These are phyloP conservation scores for Fistulinella prunicolor DNA, from an alignment of 768 basidiomycete species.

Conservation along the genomic window DNA sequence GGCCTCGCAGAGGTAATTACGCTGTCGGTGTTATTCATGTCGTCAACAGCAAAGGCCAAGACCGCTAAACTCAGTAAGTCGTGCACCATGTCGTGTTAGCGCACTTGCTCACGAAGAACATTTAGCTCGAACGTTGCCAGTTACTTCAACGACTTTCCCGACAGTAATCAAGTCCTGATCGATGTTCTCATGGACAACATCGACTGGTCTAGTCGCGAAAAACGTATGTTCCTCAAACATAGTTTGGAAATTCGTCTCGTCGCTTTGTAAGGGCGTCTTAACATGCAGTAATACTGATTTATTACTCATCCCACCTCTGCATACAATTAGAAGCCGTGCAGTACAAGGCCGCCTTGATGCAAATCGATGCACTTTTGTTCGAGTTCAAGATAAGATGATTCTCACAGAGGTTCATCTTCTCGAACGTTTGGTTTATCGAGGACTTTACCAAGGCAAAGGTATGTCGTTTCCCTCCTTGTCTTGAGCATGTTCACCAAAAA, in stretches of 20 bases:
- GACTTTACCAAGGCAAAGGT: slow-evolving; percentile 91
- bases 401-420: slow-evolving; percentile 95
- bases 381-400: slow-evolving; percentile 97
- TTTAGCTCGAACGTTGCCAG: slow-evolving; percentile 87
- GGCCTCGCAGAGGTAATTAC: slow-evolving; percentile 86
- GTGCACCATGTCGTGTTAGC: neutral
- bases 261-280: slow-evolving; percentile 49
- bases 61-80: slow-evolving; percentile 86
- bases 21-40: slow-evolving; percentile 81
- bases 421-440: slow-evolving; percentile 88
- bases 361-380: slow-evolving; percentile 84
- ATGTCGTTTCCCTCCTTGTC: slow-evolving; percentile 9
- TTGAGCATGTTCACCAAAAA: neutral
- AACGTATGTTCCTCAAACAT: slow-evolving; percentile 94
- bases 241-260: slow-evolving; percentile 88
- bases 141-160: slow-evolving; percentile 78
- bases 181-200: slow-evolving; percentile 87
- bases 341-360: slow-evolving; percentile 72
- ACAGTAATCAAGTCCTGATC: slow-evolving; percentile 74
- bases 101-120: neutral
- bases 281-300: neutral
- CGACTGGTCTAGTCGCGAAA: slow-evolving; percentile 87
- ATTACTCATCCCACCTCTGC: slow-evolving; percentile 4
- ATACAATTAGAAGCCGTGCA: slow-evolving; percentile 75
- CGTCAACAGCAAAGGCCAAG: slow-evolving; percentile 94